phyloP scores from a whole-genome alignment of 1,284 basidiomycete species.

The Quambalaria eucalypti region DNA sequence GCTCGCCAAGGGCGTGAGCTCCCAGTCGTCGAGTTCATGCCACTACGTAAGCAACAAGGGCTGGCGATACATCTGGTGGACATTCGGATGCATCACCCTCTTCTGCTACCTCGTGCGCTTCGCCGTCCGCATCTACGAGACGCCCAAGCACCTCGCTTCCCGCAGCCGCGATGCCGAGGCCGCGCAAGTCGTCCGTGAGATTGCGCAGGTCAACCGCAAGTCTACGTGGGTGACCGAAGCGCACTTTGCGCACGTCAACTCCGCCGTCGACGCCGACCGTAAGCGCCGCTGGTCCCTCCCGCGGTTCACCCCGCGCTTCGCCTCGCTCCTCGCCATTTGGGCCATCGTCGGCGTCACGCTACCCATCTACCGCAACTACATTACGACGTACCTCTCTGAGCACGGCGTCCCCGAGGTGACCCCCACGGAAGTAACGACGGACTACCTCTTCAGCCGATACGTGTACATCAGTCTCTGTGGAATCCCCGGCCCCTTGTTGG shows the following conservation, averaged over 20 bases:
- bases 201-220: constrained; percentile 43
- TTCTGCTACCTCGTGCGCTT: constrained; percentile 37
- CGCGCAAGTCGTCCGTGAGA: constrained; percentile 19
- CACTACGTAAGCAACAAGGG: constrained; percentile 25
- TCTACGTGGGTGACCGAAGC: constrained; percentile 46
- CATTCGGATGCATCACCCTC: constrained; percentile 34
- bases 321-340: constrained; percentile 4
- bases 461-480: constrained; percentile 6
- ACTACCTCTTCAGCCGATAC: constrained; percentile 2
- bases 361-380: constrained; percentile 7
- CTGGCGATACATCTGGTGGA: constrained; percentile 35
- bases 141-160: constrained; percentile 32
- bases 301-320: not conserved
- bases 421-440: constrained; percentile 56
- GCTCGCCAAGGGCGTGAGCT: not conserved
- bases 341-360: constrained; percentile 30
- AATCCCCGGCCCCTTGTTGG: constrained; percentile 41
- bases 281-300: not conserved
- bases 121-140: constrained; percentile 32
- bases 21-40: not conserved
- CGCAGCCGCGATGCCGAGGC: constrained; percentile 30
- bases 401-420: constrained; percentile 60
- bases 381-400: constrained; percentile 48
- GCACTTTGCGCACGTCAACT: constrained; percentile 45
- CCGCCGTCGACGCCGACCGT: not conserved